phyloP scores from a whole-genome alignment of 352 stramenopile species.

The Phytophthora syringae region DNA sequence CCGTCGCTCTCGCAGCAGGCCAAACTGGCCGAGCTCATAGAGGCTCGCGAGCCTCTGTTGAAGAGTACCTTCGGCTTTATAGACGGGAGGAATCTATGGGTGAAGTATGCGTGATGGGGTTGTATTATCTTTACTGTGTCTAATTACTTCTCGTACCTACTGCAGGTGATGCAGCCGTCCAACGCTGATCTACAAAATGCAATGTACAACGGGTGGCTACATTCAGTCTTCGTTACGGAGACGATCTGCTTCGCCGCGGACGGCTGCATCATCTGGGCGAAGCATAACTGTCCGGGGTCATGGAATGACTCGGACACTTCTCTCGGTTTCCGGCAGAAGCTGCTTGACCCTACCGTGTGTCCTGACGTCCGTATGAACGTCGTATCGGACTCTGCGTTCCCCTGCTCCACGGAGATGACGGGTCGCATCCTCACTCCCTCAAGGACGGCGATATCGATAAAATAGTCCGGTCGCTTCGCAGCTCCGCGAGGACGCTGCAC shows the following conservation, averaged over 20 bases:
- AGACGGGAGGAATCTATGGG: slow-evolving; percentile 2
- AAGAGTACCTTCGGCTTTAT: slow-evolving; percentile 26
- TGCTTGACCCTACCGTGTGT: background rate
- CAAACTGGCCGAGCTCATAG: slow-evolving; percentile 15
- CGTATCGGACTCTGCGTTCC: background rate
- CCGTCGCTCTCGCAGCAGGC: background rate
- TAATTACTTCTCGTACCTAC: background rate
- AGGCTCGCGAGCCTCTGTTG: slow-evolving; percentile 31
- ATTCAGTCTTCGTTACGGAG: background rate
- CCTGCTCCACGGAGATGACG: background rate
- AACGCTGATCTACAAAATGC: background rate
- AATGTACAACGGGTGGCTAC: background rate
- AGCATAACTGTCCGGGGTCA: background rate
- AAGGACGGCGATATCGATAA: slow-evolving; percentile 5
- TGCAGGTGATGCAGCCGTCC: background rate
- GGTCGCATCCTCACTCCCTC: background rate
- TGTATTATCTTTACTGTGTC: background rate
- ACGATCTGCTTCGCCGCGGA: background rate
- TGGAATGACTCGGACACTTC: background rate
- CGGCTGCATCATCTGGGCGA: background rate
- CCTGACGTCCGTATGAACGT: slow-evolving; percentile 1
- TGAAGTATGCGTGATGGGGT: background rate
- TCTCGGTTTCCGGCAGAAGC: background rate
- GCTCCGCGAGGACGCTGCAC: background rate
- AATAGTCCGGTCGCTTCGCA: background rate